Conservation (phyloP, 106 monocot genomes). For the Alisma plantagoaquatica region DNA sequence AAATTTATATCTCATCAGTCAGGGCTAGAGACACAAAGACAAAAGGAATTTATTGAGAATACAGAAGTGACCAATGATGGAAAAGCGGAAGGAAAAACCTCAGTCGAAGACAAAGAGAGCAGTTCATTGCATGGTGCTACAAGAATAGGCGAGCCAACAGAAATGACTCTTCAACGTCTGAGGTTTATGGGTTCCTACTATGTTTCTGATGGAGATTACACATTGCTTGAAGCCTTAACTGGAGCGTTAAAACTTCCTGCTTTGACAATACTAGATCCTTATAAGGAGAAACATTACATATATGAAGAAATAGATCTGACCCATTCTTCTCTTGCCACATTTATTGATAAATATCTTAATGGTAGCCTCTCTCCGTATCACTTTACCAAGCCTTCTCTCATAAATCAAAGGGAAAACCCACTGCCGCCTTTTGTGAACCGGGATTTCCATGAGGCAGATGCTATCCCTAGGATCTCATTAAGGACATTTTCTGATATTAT, state of each 20-base stretch:
- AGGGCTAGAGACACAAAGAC: constrained; percentile 6
- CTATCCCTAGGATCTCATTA: constrained; percentile 50
- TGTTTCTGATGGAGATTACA: constrained; percentile 75
- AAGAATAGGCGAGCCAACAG: no score
- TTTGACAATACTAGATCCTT: constrained; percentile 68
- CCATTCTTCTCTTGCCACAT: constrained; percentile 42
- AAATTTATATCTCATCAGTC: constrained; percentile 2
- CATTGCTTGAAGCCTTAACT: constrained; percentile 53
- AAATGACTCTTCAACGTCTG: no score
- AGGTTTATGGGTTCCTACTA: constrained; percentile 54
- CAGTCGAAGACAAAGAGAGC: no score
- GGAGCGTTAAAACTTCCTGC: constrained; percentile 56
- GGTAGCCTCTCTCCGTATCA: constrained; percentile 69
- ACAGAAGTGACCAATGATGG: constrained; percentile 8
- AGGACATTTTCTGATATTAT: constrained; percentile 56
- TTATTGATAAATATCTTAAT: constrained; percentile 55
- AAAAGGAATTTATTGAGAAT: neutral
- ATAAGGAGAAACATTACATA: constrained; percentile 54
- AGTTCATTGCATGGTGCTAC: no score
- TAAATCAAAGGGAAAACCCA: constrained; percentile 34
- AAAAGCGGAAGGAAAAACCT: no score
- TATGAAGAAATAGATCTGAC: constrained; percentile 33
- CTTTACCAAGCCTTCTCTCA: constrained; percentile 23
- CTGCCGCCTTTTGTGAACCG: constrained; percentile 85
- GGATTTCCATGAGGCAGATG: constrained; percentile 80